Evolutionary conservation across 805 yeast species (phyloP).

Genomic region (Kazachstania viticola): DNA sequence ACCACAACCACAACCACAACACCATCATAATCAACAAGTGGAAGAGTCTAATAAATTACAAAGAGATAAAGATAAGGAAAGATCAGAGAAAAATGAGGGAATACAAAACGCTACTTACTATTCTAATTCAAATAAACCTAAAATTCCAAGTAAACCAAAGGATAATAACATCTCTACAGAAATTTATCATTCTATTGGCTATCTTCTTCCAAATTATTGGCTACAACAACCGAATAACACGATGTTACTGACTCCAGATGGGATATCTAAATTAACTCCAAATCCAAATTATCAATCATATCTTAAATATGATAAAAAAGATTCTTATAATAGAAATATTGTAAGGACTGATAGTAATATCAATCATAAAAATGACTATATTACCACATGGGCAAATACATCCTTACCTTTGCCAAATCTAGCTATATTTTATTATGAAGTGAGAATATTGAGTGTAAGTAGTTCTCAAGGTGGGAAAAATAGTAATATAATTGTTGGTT

Average conservation of each 20-base stretch:
- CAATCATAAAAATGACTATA: conserved; percentile 16
- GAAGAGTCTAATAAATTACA: too few relatives aligned
- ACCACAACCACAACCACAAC: too few relatives aligned
- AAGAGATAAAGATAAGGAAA: background rate
- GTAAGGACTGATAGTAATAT: conserved; percentile 7
- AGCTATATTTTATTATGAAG: conserved; percentile 23
- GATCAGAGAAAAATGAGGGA: background rate
- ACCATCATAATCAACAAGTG: too few relatives aligned
- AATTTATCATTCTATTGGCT: conserved; percentile 18
- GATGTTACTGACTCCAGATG: conserved; percentile 19
- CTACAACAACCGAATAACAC: conserved; percentile 16
- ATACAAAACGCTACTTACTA: too few relatives aligned
- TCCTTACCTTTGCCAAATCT: conserved; percentile 12
- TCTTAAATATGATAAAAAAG: conserved; percentile 10
- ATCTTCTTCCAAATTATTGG: conserved; percentile 23
- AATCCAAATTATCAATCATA: conserved; percentile 20
- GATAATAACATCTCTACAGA: conserved; percentile 13
- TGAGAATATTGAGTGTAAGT: conserved; percentile 16
- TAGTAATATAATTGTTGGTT: conserved; percentile 23
- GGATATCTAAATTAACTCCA: conserved; percentile 12
- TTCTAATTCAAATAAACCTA: conserved; percentile 1
- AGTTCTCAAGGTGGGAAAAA: conserved; percentile 18
- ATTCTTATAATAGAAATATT: conserved; percentile 9
- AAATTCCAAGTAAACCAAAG: conserved; percentile 5
- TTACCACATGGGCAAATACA: conserved; percentile 21